Base-by-base conservation (phyloP, 2,329 filamentous ascomycete species). In the Claviceps arundinis region DNA sequence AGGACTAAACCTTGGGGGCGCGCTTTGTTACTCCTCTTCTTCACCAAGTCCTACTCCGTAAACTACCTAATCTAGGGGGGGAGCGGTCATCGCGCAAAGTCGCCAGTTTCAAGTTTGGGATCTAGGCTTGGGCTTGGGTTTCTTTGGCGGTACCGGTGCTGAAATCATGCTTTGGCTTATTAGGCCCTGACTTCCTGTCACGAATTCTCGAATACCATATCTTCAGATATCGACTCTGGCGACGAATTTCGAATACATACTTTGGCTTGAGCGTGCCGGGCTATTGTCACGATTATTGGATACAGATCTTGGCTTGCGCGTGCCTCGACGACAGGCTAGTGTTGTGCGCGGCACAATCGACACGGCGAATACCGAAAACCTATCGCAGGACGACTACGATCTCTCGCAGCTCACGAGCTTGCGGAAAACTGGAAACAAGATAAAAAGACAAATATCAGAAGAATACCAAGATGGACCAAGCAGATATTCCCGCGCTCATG, bases 401-500 rank as follows among this genome's bases (percentile, higher is more conserved):
- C n/a, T 37, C 30, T 34, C 43, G 5, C 45, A 17, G 24, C n/a
- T 45, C 22, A 40, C 50, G 14, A 48, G 16, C 7, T 37, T 55
- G 61, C 13, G 22, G 8, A 30, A 16, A 30, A 17, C 8, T 8
- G 16, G 14, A 11, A 9, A 2, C n/a, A 11, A 30, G 8, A 30
- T 16, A 30, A 26, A 37, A n/a, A n/a, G 34, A 34, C 7, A 34
- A 17, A 16, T 7, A 17, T 7, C 13, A 30, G 4, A 22, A 37
- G 16, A 22, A 13, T 56, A 1, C 13, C 8, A 19, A 30, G 56
- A 81, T 84, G 81, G 81, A 84, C 62, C 80, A 83, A 70, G 78
- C 78, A 60, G 81, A 84, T 60, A 81, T 84, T 59, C 81, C 81
- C 48, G 76, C 77, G 65, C 75, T 84, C 59, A 72, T 84, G 60